These are phyloP conservation scores for Metschnikowia cerradonensis DNA, from an alignment of 805 yeast species.

Conservation along the genomic window DNA sequence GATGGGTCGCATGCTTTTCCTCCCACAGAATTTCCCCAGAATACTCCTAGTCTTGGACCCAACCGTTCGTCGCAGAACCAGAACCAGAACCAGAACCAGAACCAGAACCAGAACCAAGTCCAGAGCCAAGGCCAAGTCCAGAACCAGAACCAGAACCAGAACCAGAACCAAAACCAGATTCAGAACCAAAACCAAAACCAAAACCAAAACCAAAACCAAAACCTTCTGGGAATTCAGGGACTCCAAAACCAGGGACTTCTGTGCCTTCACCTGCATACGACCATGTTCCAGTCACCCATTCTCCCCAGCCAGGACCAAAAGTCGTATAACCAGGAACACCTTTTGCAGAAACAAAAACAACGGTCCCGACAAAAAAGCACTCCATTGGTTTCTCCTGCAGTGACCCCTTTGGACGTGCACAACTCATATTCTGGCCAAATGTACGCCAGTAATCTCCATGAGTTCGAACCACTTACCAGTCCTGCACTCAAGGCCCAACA, in stretches of 20 bases:
- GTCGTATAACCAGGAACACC: slow-evolving; percentile 40
- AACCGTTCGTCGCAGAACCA: neutral
- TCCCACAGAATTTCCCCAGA: slow-evolving; percentile 16
- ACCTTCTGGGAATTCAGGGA: too few species aligned
- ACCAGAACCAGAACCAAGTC: neutral
- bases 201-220: too few species aligned
- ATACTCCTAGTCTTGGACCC: slow-evolving; percentile 17
- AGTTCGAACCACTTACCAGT: slow-evolving; percentile 57
- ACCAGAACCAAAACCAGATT: too few species aligned
- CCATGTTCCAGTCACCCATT: slow-evolving; percentile 28
- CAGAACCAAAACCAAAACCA: too few species aligned
- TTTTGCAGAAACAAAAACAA: slow-evolving; percentile 30
- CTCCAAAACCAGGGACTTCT: too few species aligned
- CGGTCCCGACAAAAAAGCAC: slow-evolving; percentile 33
- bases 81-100: too few species aligned
- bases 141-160: too few species aligned
- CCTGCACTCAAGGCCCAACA: slow-evolving; percentile 58
- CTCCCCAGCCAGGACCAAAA: slow-evolving; percentile 41
- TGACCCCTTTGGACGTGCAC: slow-evolving; percentile 53
- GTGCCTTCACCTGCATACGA: neutral
- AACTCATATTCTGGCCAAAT: slow-evolving; percentile 19
- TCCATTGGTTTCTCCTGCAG: slow-evolving; percentile 74
- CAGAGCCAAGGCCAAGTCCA: neutral
- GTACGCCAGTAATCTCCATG: slow-evolving; percentile 17
- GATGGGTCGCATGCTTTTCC: slow-evolving; percentile 17